These are phyloP conservation scores for Davidsoniella eucalypti DNA, from an alignment of 2,329 filamentous ascomycete genomes.

Conservation along the genomic window DNA sequence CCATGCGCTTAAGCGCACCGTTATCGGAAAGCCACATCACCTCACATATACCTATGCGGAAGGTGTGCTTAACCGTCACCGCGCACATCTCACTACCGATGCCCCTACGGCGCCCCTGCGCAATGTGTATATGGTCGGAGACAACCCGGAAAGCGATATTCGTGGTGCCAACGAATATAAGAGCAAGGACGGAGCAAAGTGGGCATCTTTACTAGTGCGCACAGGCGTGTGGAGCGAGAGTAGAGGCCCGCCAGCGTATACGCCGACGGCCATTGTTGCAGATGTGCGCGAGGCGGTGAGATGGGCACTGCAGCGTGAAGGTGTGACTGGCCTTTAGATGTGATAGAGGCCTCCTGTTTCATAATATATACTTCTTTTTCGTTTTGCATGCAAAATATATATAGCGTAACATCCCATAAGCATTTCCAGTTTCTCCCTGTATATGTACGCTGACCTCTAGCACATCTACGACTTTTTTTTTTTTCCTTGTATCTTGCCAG, in stretches of 20 bases:
- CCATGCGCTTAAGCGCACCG: constrained; percentile 40
- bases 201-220: constrained; percentile 60
- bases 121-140: constrained; percentile 86
- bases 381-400: neutral
- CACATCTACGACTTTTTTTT: too few relatives aligned
- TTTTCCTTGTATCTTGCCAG: too few relatives aligned
- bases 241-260: constrained; percentile 35
- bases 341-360: neutral
- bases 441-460: too few relatives aligned
- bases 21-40: constrained; percentile 70
- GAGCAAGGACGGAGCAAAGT: constrained; percentile 51
- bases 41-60: constrained; percentile 77
- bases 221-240: constrained; percentile 55
- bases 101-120: constrained; percentile 31
- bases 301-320: constrained; percentile 52
- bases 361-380: too few relatives aligned
- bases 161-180: constrained; percentile 64
- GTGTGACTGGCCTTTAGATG: constrained; percentile 22
- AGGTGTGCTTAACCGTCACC: constrained; percentile 46
- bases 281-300: constrained; percentile 63
- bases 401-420: too few relatives aligned
- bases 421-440: too few relatives aligned
- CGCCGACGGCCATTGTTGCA: constrained; percentile 49
- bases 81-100: constrained; percentile 20
- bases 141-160: constrained; percentile 83